phyloP scores from a whole-genome alignment of 371 early-diverging fungal genomes.

The Lichtheimia ramosa region DNA sequence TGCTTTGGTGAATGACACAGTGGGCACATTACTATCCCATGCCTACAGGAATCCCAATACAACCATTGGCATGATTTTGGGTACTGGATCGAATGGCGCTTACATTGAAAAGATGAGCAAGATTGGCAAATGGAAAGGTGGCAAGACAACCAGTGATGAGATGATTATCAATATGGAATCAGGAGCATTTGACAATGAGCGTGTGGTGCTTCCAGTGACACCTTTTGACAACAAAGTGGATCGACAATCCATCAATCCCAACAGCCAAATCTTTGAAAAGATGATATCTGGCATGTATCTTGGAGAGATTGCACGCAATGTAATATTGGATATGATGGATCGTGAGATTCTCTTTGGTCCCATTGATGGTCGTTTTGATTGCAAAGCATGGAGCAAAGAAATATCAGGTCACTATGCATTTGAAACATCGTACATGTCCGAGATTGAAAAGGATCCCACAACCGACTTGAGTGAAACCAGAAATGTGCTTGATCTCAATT shows the following conservation, averaged over 20 bases:
- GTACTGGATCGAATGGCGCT: constrained; percentile 96
- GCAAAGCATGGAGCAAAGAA: constrained; percentile 62
- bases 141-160: constrained; percentile 47
- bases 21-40: constrained; percentile 88
- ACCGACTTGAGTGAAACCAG: constrained; percentile 63
- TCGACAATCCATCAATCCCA: constrained; percentile 78
- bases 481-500: constrained; percentile 76
- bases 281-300: constrained; percentile 95
- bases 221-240: constrained; percentile 86
- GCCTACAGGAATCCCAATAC: constrained; percentile 84
- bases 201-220: constrained; percentile 76
- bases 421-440: constrained; percentile 90
- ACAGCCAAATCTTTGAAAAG: constrained; percentile 88
- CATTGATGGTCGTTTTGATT: constrained; percentile 9
- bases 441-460: constrained; percentile 84
- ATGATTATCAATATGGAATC: constrained; percentile 94
- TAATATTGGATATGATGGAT: constrained; percentile 80
- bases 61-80: constrained; percentile 87
- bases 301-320: constrained; percentile 88
- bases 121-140: constrained; percentile 72
- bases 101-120: constrained; percentile 82
- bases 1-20: constrained; percentile 96
- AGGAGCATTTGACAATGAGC: constrained; percentile 89
- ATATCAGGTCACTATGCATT: constrained; percentile 78
- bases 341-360: constrained; percentile 71